These are phyloP conservation scores for Haematococcus sp. DNA, from an alignment of 139 green algal genomes.

Conservation along the genomic window DNA sequence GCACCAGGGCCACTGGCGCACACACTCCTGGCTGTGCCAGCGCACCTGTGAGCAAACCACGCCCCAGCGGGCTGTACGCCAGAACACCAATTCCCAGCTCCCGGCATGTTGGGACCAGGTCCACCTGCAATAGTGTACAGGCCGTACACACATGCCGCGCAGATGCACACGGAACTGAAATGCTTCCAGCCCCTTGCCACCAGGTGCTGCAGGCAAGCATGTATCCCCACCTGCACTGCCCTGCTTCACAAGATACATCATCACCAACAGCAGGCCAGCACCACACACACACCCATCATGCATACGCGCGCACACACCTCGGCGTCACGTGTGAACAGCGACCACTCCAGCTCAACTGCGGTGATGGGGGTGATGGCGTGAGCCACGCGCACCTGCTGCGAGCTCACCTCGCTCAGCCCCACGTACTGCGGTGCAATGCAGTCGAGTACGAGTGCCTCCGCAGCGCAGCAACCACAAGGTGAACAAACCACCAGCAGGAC, in stretches of 20 bases:
- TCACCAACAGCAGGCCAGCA: not conserved
- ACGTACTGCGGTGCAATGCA: conserved; percentile 67
- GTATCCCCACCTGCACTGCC: no score
- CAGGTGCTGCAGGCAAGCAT: no score
- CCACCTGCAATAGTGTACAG: not conserved
- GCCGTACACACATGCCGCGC: not conserved
- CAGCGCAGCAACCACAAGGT: no score
- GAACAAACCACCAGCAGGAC: no score
- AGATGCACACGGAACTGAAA: no score
- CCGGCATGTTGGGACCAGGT: conserved; percentile 27
- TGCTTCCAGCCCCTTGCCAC: no score
- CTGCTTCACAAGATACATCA: no score
- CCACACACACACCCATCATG: not conserved
- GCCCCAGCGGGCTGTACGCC: conserved; percentile 67
- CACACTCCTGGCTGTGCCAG: no score
- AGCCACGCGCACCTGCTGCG: conserved; percentile 60
- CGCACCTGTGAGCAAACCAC: conserved; percentile 59
- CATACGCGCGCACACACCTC: conserved; percentile 39
- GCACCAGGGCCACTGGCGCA: no score
- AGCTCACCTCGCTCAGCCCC: conserved; percentile 64
- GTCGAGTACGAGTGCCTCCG: no score
- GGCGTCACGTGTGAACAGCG: conserved; percentile 62
- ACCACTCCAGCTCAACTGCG: conserved; percentile 70
- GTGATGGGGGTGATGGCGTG: conserved; percentile 65
- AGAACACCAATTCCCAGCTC: conserved; percentile 76